Conservation (phyloP, 164 flowering plant species). For the Vitis rupestris region DNA sequence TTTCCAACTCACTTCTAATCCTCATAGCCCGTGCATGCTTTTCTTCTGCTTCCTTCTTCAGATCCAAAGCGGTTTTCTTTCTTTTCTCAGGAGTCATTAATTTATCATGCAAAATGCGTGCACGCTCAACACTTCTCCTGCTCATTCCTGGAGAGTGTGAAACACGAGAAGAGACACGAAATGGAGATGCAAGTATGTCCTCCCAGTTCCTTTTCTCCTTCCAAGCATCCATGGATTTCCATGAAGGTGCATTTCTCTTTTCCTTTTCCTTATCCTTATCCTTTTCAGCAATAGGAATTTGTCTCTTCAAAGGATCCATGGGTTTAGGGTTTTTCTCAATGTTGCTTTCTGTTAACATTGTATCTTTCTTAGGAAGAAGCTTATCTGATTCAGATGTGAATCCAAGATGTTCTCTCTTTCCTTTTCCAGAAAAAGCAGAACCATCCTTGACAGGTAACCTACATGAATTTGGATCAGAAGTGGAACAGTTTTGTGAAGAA, state of each 20-base stretch:
- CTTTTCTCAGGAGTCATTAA: constrained; percentile 94
- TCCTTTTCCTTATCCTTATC: constrained; percentile 83
- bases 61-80: constrained; percentile 77
- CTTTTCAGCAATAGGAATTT: constrained; percentile 41
- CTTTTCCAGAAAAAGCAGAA: constrained; percentile 37
- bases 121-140: constrained; percentile 81
- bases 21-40: constrained; percentile 95
- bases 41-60: constrained; percentile 88
- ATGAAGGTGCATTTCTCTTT: constrained; percentile 45
- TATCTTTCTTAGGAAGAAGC: constrained; percentile 44
- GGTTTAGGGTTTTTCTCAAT: constrained; percentile 43
- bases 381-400: constrained; percentile 44
- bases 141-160: constrained; percentile 81
- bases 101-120: constrained; percentile 80
- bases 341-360: constrained; percentile 26
- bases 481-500: constrained; percentile 19
- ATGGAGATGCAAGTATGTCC: constrained; percentile 78
- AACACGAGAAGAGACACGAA: constrained; percentile 66
- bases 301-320: constrained; percentile 41
- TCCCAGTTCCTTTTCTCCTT: constrained; percentile 95
- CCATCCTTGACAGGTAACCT: constrained; percentile 36
- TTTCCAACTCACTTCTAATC: constrained; percentile 83
- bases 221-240: constrained; percentile 92
- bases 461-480: constrained; percentile 29
- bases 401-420: constrained; percentile 38